phyloP scores from a whole-genome alignment of 257 asterid genomes.

The Asclepias syriaca region DNA sequence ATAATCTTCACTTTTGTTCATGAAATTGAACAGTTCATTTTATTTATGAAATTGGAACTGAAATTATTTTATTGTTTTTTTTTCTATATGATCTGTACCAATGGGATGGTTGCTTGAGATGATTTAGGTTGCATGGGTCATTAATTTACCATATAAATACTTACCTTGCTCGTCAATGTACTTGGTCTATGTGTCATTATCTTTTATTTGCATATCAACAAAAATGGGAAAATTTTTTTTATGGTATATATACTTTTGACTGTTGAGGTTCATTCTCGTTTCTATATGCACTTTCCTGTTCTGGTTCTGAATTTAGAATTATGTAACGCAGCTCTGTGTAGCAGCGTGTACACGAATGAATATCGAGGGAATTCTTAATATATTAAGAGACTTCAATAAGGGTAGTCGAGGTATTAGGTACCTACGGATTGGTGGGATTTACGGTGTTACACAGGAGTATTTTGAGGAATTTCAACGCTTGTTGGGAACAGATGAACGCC shows the following conservation, averaged over 20 bases:
- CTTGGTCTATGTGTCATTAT: background rate
- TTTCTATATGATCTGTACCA: background rate
- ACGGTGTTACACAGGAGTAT: constrained; percentile 51
- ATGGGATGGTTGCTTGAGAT: background rate
- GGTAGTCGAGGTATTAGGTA: constrained; percentile 45
- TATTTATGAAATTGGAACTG: background rate
- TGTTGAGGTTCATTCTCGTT: background rate
- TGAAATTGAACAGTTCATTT: background rate
- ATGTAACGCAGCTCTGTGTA: constrained; percentile 55
- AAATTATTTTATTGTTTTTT: background rate
- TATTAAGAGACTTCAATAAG: constrained; percentile 41
- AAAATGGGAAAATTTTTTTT: no score
- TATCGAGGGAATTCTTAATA: constrained; percentile 51
- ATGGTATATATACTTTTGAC: background rate
- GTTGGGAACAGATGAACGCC: constrained; percentile 33
- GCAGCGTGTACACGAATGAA: constrained; percentile 79
- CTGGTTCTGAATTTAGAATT: background rate
- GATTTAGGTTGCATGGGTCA: background rate
- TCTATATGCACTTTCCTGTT: background rate
- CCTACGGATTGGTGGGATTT: constrained; percentile 66
- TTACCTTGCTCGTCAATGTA: background rate
- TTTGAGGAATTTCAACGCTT: constrained; percentile 44
- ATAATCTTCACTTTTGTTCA: no score
- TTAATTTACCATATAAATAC: background rate
- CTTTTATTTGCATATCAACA: background rate